Base-by-base conservation (phyloP, 2,329 filamentous ascomycete genomes). In the Decorospora gaudefroyi region DNA sequence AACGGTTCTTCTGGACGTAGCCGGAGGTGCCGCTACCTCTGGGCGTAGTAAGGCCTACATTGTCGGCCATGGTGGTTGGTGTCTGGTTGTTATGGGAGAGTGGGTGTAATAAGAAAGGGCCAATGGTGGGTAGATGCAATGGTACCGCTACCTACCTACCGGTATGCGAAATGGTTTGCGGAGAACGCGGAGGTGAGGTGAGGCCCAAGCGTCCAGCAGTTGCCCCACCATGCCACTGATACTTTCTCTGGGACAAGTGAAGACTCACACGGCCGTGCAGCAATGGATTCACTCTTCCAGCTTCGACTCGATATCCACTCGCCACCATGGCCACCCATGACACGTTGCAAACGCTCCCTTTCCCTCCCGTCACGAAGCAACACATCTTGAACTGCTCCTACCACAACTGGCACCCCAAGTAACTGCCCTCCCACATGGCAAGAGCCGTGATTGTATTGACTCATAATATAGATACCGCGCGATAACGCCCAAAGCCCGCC, bases 311-410 rank as follows among this genome's bases (percentile, higher is more conserved):
- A 39, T 17, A 25, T 25, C n/a, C 19, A 33, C 4, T 22, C 22
- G 15, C 56, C 61, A 45, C 54, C 53, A 65, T 64, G 64, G 62
- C 33, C 28, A 18, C 46, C 6, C 39, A 42, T 12, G 40, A 49
- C 8, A 15, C 29, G n/a, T n/a, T n/a, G n/a, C n/a, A n/a, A n/a
- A n/a, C n/a, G 45, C 75, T 89, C 12, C 82, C 82, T 13, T 97
- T 99, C 65, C 88, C 90, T 13, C 89, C 90, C 1, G 81, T 96
- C 44, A 90, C 85, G 21, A 87, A 85, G 65, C 82, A 86, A 32
- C 92, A 99, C 64, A 95, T 99, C 49, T 76, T 96, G 41, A 87
- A 96, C 72, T 99, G 92, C 73, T 95, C 93, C 28, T 96, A 95
- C 71, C 88, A 96, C 68, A 82, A 80, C 48, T 99, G 93, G 93